Base-by-base conservation (phyloP, 176 grass and related monocot species). In the Elymus sibiricus region DNA sequence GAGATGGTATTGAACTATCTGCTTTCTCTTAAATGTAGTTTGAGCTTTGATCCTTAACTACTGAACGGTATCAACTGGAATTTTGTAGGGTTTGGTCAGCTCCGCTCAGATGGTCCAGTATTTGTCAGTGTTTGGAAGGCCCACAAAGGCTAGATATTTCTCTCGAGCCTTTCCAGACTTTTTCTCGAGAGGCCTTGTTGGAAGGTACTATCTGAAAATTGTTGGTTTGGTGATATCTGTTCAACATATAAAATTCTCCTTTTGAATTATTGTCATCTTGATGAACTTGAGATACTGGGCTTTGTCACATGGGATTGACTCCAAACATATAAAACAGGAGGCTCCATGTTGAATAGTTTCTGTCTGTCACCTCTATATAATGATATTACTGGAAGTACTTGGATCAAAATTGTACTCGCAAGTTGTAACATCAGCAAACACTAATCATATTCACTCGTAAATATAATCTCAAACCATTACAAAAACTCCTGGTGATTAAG, bases 31-130 rank as follows among this genome's bases (percentile, higher is more conserved):
- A 22, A 40, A 59, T 59, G 26, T 21, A 31, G 26, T 63, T 86
- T 21, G 29, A 84, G 70, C 53, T 38, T 86, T 34, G 42, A 84
- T 79, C 40, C 62, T 86, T 29, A 16, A 35, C 17, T 46, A 81
- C 79, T n/a, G 63, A 75, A 55, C 56, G 26, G 53, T 70, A 55
- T 35, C 56, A 79, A 39, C 10, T 67, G 26, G 5, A 67, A 14
- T 40, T 13, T 76, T 76, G 44, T 82, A 94, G 93, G 90, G 90
- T 69, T 85, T 94, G 87, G 82, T 94, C 55, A 94, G 93, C 58
- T 90, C 93, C 74, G 87, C 93, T 16, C 87, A 94, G 78, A 92
- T 94, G 78, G 93, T 94, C 29, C 83, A 84, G 10, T 92, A 89
- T 85, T 83, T 94, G 59, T 77, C 93, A 70, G 64, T 78, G 6